Evolutionary conservation across 2,329 filamentous ascomycete genomes (phyloP), one percentile per base, ranked within the genome.

Genomic region (Penicillium sp.): DNA sequence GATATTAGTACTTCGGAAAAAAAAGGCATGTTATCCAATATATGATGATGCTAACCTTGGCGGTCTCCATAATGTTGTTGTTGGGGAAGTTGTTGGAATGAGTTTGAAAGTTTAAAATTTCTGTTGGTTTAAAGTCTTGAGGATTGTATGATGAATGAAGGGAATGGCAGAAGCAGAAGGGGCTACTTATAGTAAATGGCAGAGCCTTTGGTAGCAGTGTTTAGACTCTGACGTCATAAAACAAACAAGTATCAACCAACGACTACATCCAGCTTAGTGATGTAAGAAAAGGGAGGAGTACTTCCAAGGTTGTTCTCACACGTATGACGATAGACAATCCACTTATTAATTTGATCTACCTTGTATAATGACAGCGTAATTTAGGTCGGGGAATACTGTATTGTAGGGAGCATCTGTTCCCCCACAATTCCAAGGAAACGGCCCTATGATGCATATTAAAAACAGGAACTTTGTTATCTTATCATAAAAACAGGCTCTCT

Each of bases 41-140:
- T 12, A 19, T 17, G 15, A 9, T 19, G 4, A 23, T 10, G 10
- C 56, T 25, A 37, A 58, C 56, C 56, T 58, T 58, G 31, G 42
- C 52, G 38, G 56, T 55, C 38, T 58, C 56, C 56, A 58, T 57
- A 7, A 19, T 58, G 56, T 45, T 53, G 35, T 33, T 33, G 33
- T 43, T 33, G 6, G 3, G 4, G 1, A 31, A 19, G n/a, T 29
- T 27, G 7, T 31, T 45, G 6, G 7, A 21, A 19, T 2, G 17
- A 1, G 9, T 23, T 50, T 19, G n/a, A 12, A 13, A 23, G 12
- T 43, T 29, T 46, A 6, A 2, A 9, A 12, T 29, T 3, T 49
- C 15, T 15, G 27, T 19, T 33, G 19, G 6, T 15, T 17, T 56
- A 6, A 15, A n/a, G 1, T 4, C 4, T 50, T 37, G 46, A 19